Percentiles rank a stretch among this genome's conserved stretches.
Conservation (phyloP, 768 basidiomycete species). For the Naematelia aurantialba region DNA sequence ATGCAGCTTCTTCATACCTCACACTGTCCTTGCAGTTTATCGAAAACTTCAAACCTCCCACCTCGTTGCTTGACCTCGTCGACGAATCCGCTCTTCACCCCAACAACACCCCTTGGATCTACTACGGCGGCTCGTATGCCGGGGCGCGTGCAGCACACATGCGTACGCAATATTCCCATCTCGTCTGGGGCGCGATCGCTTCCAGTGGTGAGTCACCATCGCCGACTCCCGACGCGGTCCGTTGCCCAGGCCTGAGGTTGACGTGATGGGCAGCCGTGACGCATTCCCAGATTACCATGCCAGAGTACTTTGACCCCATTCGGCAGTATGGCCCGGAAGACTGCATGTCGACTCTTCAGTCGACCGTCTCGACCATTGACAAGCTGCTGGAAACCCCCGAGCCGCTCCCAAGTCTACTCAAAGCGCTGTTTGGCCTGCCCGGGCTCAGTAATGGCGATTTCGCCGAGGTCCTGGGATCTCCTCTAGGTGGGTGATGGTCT, state of each 20-base stretch:
- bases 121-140: conserved; percentile 92
- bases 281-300: conserved; percentile 73
- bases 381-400: conserved; percentile 27
- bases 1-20: background rate
- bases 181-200: conserved; percentile 86
- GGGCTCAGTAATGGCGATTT: conserved; percentile 58
- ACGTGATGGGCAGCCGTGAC: conserved; percentile 61
- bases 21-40: conserved; percentile 60
- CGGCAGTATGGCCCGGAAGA: conserved; percentile 62
- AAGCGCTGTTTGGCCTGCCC: conserved; percentile 69
- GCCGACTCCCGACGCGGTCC: background rate
- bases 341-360: conserved; percentile 34
- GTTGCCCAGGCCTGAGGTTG: background rate
- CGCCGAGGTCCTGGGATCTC: conserved; percentile 50
- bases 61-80: conserved; percentile 18
- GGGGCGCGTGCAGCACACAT: conserved; percentile 92
- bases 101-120: conserved; percentile 50
- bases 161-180: conserved; percentile 76
- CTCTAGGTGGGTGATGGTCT: conserved; percentile 22
- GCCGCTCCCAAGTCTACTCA: conserved; percentile 57
- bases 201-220: conserved; percentile 59
- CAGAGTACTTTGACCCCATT: conserved; percentile 80
- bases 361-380: conserved; percentile 35
- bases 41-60: conserved; percentile 65
- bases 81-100: conserved; percentile 62